A percentile compares a stretch with the other conserved stretches of the same genome.
phyloP scores from a whole-genome alignment of 2,329 filamentous ascomycete species.

The Aureobasidium vineae region DNA sequence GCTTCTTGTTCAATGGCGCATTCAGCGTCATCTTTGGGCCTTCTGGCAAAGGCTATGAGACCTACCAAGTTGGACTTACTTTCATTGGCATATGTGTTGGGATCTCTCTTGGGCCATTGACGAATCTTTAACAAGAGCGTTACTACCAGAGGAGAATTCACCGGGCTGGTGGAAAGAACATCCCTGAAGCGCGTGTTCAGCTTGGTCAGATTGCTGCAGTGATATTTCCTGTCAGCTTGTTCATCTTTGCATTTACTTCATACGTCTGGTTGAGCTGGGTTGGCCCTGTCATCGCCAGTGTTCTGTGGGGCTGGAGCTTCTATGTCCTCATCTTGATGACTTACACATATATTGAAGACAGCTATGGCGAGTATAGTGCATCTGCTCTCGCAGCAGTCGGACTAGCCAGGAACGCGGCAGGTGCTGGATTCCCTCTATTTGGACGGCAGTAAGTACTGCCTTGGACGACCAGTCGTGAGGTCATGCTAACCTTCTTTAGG shows the following conservation, averaged over 20 bases:
- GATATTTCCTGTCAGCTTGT: constrained; percentile 46
- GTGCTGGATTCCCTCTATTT: constrained; percentile 41
- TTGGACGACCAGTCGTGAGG: background rate
- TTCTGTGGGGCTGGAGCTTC: constrained; percentile 38
- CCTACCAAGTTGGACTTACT: constrained; percentile 41
- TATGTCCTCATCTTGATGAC: constrained; percentile 29
- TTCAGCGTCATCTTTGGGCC: constrained; percentile 37
- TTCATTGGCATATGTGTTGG: constrained; percentile 35
- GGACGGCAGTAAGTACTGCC: constrained; percentile 27
- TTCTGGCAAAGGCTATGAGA: constrained; percentile 47
- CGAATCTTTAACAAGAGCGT: constrained; percentile 38
- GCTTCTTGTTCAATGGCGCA: constrained; percentile 35
- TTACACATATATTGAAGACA: constrained; percentile 43
- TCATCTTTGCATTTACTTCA: constrained; percentile 51
- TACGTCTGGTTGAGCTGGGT: constrained; percentile 44
- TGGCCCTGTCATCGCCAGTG: constrained; percentile 46
- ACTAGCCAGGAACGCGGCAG: constrained; percentile 41
- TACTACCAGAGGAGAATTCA: constrained; percentile 44
- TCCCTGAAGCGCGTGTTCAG: constrained; percentile 47
- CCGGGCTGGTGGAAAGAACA: constrained; percentile 34
- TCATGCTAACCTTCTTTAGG: background rate
- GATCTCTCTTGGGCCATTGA: constrained; percentile 34
- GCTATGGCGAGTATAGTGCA: constrained; percentile 44
- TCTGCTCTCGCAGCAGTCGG: constrained; percentile 46
- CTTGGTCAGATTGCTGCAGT: constrained; percentile 46